phyloP scores from a whole-genome alignment of 805 yeast genomes.

The Wickerhamomyces alni region DNA sequence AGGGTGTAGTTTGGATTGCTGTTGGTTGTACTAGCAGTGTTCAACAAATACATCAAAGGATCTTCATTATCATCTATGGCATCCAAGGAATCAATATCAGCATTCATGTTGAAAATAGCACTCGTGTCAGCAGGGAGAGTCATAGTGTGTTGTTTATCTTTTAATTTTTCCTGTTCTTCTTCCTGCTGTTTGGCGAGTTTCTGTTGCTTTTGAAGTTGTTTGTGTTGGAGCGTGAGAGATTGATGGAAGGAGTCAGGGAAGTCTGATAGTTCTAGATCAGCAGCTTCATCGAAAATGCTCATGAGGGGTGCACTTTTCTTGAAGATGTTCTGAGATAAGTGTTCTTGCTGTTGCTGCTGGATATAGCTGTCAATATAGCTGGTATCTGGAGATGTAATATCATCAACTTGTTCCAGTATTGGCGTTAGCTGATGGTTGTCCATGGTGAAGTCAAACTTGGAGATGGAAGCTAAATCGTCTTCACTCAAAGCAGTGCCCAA shows the following conservation, averaged over 20 bases:
- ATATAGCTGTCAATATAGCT: not conserved
- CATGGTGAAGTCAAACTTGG: not conserved
- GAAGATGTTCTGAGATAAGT: not conserved
- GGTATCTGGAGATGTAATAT: not conserved
- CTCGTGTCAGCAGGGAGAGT: not conserved
- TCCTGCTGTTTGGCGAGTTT: too few relatives aligned
- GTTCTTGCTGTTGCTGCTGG: conserved; percentile 4
- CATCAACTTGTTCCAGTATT: not conserved
- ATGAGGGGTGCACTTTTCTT: not conserved
- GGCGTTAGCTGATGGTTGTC: not conserved
- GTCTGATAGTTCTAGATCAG: too few relatives aligned
- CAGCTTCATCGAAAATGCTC: too few relatives aligned
- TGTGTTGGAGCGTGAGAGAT: conserved; percentile 4
- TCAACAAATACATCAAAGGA: conserved; percentile 17
- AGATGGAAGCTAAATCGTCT: not conserved
- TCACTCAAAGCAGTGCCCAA: too few relatives aligned
- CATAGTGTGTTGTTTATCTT: not conserved
- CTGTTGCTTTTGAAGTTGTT: not conserved
- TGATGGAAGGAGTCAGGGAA: not conserved
- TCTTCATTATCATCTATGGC: conserved; percentile 13
- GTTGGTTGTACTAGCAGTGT: conserved; percentile 10
- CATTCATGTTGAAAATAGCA: not conserved
- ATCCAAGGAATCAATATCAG: not conserved
- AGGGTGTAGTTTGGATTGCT: conserved; percentile 13
- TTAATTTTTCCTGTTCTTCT: not conserved